A percentile compares a stretch with the other conserved stretches of the same genome.
Evolutionary conservation across 2,329 filamentous ascomycete genomes (phyloP).

Genomic region (Trichoderma sp.): DNA sequence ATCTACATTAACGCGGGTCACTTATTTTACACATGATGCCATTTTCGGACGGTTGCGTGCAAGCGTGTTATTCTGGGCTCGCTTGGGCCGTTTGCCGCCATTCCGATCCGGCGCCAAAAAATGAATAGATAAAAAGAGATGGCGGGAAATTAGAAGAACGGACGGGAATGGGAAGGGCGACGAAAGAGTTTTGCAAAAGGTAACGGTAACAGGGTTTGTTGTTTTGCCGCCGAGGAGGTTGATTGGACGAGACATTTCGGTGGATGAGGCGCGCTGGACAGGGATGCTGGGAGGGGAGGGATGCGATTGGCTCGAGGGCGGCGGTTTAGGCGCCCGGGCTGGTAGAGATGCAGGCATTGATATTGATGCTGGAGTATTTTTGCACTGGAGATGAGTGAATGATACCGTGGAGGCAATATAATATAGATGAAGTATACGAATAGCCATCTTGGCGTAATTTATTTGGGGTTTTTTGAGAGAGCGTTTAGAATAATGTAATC

Average conservation of each 20-base stretch:
- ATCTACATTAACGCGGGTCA: neutral
- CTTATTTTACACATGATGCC: neutral
- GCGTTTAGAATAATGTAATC: neutral
- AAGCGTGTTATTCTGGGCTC: neutral
- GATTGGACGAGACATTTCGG: slow-evolving; percentile 10
- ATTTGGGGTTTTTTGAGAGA: neutral
- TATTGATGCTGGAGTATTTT: neutral
- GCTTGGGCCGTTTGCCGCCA: neutral
- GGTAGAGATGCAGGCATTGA: neutral
- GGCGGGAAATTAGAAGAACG: neutral
- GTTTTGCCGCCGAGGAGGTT: neutral
- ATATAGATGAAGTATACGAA: neutral
- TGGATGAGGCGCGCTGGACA: slow-evolving; percentile 1
- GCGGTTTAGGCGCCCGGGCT: slow-evolving; percentile 3
- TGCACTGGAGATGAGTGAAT: neutral
- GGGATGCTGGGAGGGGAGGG: neutral
- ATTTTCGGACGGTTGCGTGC: neutral
- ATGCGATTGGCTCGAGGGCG: slow-evolving; percentile 1
- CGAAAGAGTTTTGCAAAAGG: neutral
- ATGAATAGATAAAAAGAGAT: neutral
- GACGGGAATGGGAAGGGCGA: neutral
- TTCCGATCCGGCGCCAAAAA: neutral
- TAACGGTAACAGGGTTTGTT: neutral
- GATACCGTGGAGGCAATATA: neutral
- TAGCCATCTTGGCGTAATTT: neutral